These are phyloP conservation scores for Colletotrichum lini DNA, from an alignment of 2,329 filamentous ascomycete species.

Conservation along the genomic window DNA sequence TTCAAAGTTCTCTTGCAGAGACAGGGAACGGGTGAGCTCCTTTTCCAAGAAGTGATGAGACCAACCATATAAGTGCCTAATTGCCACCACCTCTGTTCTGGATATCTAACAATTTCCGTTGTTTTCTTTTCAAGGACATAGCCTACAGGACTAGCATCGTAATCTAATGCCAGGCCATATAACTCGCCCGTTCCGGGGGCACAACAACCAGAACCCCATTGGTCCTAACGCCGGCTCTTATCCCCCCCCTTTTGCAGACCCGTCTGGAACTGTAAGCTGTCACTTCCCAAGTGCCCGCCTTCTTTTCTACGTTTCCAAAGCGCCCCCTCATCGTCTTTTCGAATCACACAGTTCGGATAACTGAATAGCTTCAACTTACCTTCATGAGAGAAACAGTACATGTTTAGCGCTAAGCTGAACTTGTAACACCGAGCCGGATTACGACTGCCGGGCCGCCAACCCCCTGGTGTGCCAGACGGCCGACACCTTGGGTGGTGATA, in stretches of 20 bases:
- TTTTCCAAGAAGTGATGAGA: too few relatives aligned
- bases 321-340: not conserved
- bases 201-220: too few relatives aligned
- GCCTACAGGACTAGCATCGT: too few relatives aligned
- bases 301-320: not conserved
- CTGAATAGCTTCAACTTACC: not conserved
- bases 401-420: not conserved
- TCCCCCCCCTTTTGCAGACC: not conserved
- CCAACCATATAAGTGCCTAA: fast-evolving
- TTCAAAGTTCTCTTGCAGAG: not conserved
- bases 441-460: not conserved
- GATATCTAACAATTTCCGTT: too few relatives aligned
- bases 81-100: too few relatives aligned
- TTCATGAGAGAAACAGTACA: not conserved
- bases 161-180: too few relatives aligned
- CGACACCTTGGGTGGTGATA: not conserved
- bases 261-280: not conserved
- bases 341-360: not conserved
- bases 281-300: too few relatives aligned
- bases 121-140: too few relatives aligned
- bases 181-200: too few relatives aligned
- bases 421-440: not conserved
- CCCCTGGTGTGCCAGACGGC: too few relatives aligned
- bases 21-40: too few relatives aligned
- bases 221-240: too few relatives aligned